Base-by-base conservation (phyloP, 2,329 filamentous ascomycete genomes). In the Clarireedia hainanense region DNA sequence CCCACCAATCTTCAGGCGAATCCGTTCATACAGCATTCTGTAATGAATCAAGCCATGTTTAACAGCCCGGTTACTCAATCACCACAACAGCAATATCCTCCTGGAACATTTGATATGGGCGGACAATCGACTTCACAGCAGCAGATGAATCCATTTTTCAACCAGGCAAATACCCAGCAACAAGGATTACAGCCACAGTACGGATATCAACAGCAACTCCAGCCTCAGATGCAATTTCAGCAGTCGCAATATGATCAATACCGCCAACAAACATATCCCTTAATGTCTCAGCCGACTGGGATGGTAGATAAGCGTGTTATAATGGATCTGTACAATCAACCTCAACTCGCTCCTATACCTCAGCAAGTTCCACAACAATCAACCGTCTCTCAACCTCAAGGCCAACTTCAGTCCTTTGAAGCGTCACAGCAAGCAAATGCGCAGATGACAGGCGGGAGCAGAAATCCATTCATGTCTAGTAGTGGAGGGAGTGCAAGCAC, bases 241-340 rank as follows among this genome's bases (percentile, higher is more conserved):
- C 66, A 68, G 72, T 52, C 60, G 58, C 77, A 66, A 60, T 61
- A 60, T 24, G 51, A 58, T 5, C 68, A 69, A 57, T 66, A 66
- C 34, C 71, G 72, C 55, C 73, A 73, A 43, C 67, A 69, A 52
- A 63, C 61, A 0, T 67, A 69, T 52, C 71, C 70, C 47, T 62
- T 69, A 20, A 64, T 79, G 36, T 67, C 73, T 5, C 71, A 73
- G 43, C 73, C 75, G 50, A 73, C 76, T 15, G 73, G 79, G 34
- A 24, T 50, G 9, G 77, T 84, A 30, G 83, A 90, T 64, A 91
- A 88, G 60, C 81, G 80, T 3, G 85, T 85, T 4, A 92, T 94
- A 57, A 75, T 92, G 69, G 85, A 88, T 5, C 71, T 94, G 10
- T 92, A 89, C 56, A 84, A 81, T 66, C 80, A 68, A 27, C 66